Percentiles rank a stretch among this genome's conserved stretches.
phyloP scores from a whole-genome alignment of 2,329 filamentous ascomycete genomes.

The Sporothrix euskadiensis region DNA sequence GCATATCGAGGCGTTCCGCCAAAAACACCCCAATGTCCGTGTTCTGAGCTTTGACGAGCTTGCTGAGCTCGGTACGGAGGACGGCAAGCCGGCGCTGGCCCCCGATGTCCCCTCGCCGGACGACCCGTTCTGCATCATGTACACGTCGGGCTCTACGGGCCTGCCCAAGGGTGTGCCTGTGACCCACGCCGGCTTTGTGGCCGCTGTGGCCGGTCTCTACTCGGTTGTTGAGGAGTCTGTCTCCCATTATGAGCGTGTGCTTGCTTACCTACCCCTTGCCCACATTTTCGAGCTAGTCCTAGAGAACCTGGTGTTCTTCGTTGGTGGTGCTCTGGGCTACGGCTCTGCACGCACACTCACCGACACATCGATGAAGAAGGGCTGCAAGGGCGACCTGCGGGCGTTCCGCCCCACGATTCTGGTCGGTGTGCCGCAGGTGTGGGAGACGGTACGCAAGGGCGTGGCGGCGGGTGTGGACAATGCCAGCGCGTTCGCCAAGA shows the following conservation, averaged over 20 bases:
- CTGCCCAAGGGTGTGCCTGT: constrained; percentile 86
- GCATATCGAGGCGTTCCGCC: constrained; percentile 58
- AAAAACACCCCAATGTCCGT: constrained; percentile 55
- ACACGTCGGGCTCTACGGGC: constrained; percentile 87
- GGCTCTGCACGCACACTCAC: constrained; percentile 87
- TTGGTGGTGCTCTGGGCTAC: constrained; percentile 91
- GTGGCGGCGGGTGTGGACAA: constrained; percentile 76
- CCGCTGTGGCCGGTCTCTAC: constrained; percentile 79
- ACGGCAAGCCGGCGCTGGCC: constrained; percentile 66
- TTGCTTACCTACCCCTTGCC: constrained; percentile 90
- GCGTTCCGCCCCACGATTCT: constrained; percentile 88
- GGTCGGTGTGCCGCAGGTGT: constrained; percentile 92
- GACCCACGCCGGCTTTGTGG: constrained; percentile 76
- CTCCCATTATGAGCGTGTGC: constrained; percentile 72
- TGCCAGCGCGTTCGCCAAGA: constrained; percentile 67
- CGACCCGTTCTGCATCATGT: constrained; percentile 82
- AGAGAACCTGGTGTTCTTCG: constrained; percentile 85
- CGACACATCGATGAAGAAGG: constrained; percentile 73
- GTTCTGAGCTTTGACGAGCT: constrained; percentile 59
- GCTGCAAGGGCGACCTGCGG: constrained; percentile 90
- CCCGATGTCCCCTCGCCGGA: constrained; percentile 70
- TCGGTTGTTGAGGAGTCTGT: constrained; percentile 76
- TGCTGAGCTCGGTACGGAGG: constrained; percentile 58
- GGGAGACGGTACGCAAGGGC: constrained; percentile 97
- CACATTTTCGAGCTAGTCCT: constrained; percentile 97